Evolutionary conservation across 495 filamentous ascomycete genomes (phyloP).

Genomic region (Penicillium lividum): DNA sequence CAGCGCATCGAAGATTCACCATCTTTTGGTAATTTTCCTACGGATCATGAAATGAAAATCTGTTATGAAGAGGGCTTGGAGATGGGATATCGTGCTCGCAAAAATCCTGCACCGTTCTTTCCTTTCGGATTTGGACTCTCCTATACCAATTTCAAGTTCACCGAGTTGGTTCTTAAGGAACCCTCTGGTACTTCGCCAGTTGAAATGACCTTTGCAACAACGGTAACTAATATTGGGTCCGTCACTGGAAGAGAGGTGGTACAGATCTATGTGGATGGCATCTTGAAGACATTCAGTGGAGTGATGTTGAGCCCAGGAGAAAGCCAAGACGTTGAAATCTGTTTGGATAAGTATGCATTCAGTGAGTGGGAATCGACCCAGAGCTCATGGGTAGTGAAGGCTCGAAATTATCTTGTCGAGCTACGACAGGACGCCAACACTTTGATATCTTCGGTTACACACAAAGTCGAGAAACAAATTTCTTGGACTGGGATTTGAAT

Average conservation of each 20-base stretch:
- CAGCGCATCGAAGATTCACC: slow-evolving; percentile 60
- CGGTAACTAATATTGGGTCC: neutral
- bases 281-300: neutral
- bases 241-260: slow-evolving; percentile 1
- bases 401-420: neutral
- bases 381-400: neutral
- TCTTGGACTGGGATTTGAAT: neutral
- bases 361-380: slow-evolving; percentile 4
- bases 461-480: neutral
- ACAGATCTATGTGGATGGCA: neutral
- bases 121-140: slow-evolving; percentile 1
- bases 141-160: neutral
- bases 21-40: slow-evolving; percentile 63
- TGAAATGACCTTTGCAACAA: neutral
- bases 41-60: slow-evolving; percentile 53
- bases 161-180: neutral
- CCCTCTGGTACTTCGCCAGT: neutral
- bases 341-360: slow-evolving; percentile 12
- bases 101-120: neutral
- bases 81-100: slow-evolving; percentile 8
- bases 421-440: neutral
- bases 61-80: slow-evolving; percentile 48
- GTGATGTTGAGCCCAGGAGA: neutral
- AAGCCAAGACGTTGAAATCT: neutral
- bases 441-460: neutral